A percentile compares a stretch with the other conserved stretches of the same genome.
phyloP scores from a whole-genome alignment of 192 early-diverging fungal genomes.

The Oehlia diaphana region DNA sequence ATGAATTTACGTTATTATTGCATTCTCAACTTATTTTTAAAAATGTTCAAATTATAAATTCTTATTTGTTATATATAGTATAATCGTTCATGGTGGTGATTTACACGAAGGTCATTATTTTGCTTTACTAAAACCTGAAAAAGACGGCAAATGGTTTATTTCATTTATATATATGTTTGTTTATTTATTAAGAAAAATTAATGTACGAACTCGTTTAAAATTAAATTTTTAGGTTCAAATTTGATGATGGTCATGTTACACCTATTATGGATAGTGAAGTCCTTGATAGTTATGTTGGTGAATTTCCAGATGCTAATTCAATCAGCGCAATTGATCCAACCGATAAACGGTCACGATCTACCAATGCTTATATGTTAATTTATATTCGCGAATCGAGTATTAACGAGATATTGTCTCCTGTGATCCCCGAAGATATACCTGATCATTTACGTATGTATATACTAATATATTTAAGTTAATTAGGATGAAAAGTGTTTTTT shows the following conservation, averaged over 20 bases:
- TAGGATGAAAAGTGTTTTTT: background rate
- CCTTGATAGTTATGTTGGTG: conserved; percentile 94
- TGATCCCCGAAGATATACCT: conserved; percentile 75
- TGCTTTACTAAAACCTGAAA: conserved; percentile 82
- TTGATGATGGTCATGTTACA: conserved; percentile 94
- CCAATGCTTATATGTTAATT: conserved; percentile 99
- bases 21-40: background rate
- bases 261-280: conserved; percentile 80
- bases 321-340: background rate
- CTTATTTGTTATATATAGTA: conserved; percentile 45
- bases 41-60: background rate
- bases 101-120: conserved; percentile 94
- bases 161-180: background rate
- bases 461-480: background rate
- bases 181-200: too few relatives aligned
- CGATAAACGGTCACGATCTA: too few relatives aligned
- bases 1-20: background rate
- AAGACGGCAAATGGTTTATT: conserved; percentile 71
- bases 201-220: too few relatives aligned
- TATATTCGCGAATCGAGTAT: conserved; percentile 86
- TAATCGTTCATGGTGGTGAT: conserved; percentile 95
- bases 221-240: conserved; percentile 58
- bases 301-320: conserved; percentile 44
- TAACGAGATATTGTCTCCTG: conserved; percentile 66
- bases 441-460: conserved; percentile 63